Percentiles rank a stretch among this genome's conserved stretches.
Evolutionary conservation across 768 basidiomycete genomes (phyloP).

Genomic region (Brasilioporus rufonigricans): DNA sequence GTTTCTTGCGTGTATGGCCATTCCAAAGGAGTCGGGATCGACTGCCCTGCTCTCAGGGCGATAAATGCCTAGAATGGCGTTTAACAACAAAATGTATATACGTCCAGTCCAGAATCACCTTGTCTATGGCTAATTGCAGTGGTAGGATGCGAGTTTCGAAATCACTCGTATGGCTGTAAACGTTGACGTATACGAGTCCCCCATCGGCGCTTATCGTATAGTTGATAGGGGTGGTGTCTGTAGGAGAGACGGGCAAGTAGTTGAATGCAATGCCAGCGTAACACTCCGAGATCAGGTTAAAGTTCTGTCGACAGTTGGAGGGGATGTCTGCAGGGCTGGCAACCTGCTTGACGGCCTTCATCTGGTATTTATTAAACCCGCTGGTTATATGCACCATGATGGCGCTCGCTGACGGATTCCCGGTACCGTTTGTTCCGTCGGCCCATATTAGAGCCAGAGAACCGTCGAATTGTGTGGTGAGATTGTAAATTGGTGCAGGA

Average conservation of each 20-base stretch:
- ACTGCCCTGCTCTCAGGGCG: conserved; percentile 57
- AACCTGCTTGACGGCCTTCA: conserved; percentile 47
- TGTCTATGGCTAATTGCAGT: conserved; percentile 75
- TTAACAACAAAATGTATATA: not conserved
- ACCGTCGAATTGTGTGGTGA: conserved; percentile 51
- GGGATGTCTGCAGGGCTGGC: conserved; percentile 49
- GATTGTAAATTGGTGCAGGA: conserved; percentile 45
- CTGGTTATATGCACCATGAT: conserved; percentile 62
- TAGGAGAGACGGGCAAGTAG: conserved; percentile 44
- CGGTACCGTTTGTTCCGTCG: conserved; percentile 58
- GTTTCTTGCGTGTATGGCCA: conserved; percentile 73
- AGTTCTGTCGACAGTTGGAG: conserved; percentile 66
- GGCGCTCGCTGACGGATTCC: conserved; percentile 50
- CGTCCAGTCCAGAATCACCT: conserved; percentile 35
- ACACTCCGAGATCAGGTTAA: conserved; percentile 66
- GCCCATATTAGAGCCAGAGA: conserved; percentile 61
- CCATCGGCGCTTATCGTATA: conserved; percentile 67
- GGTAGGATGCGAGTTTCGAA: conserved; percentile 68
- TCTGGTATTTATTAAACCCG: conserved; percentile 46
- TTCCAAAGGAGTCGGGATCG: conserved; percentile 57
- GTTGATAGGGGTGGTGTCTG: conserved; percentile 41
- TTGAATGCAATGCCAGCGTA: conserved; percentile 67
- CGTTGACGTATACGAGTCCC: conserved; percentile 64
- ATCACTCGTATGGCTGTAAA: conserved; percentile 62
- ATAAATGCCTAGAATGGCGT: conserved; percentile 57